phyloP scores from a whole-genome alignment of 345 rosid species.

The Camelina hispida region DNA sequence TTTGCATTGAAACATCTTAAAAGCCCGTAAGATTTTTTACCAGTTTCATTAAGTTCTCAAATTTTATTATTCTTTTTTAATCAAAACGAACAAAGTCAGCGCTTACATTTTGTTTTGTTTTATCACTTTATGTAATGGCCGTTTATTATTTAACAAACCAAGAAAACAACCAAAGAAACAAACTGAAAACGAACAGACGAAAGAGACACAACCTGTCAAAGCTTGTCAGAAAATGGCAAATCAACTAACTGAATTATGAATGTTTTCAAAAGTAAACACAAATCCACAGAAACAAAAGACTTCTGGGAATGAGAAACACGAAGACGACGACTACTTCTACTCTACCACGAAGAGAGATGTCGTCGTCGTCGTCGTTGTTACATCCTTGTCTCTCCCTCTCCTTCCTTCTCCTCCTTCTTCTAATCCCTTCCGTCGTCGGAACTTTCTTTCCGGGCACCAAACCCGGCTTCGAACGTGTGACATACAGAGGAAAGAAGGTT shows the following conservation, averaged over 20 bases:
- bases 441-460: background rate
- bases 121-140: constrained; percentile 3
- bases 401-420: constrained; percentile 10
- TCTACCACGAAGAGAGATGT: constrained; percentile 19
- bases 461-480: background rate
- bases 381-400: constrained; percentile 9
- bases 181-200: constrained; percentile 31
- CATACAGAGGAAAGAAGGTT: constrained; percentile 10
- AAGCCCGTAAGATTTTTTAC: background rate
- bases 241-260: constrained; percentile 30
- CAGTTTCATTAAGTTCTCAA: too few species aligned
- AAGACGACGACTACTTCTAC: constrained; percentile 19
- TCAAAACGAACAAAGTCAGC: background rate
- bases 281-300: constrained; percentile 1
- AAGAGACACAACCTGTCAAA: constrained; percentile 32
- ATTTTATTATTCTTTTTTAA: too few species aligned
- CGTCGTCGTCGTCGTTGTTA: background rate
- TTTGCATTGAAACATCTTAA: background rate
- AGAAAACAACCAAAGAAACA: constrained; percentile 2
- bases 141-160: constrained; percentile 17
- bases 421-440: background rate
- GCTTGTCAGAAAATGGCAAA: constrained; percentile 34
- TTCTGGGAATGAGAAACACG: constrained; percentile 34
- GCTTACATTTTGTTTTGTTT: constrained; percentile 16
- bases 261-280: constrained; percentile 5